Evolutionary conservation across 2,329 filamentous ascomycete genomes (phyloP).

Genomic region (Aureobasidium namibiae): DNA sequence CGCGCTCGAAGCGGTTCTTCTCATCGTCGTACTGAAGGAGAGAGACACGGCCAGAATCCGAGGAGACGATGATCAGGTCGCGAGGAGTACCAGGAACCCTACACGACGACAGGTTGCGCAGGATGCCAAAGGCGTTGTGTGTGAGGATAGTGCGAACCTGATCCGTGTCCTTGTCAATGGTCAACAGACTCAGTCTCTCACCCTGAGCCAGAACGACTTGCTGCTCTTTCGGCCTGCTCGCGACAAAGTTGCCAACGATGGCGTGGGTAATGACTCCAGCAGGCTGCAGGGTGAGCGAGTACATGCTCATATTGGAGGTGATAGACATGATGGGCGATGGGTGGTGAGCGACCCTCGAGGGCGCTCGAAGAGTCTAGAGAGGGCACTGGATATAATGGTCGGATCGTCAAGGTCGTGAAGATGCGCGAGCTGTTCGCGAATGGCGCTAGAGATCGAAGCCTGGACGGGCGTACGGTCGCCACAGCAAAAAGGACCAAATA

Average conservation of each 20-base stretch:
- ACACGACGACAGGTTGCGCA: conserved; percentile 80
- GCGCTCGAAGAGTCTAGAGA: conserved; percentile 6
- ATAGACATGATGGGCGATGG: conserved; percentile 15
- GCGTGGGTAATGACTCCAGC: conserved; percentile 85
- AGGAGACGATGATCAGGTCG: conserved; percentile 93
- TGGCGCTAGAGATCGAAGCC: not conserved
- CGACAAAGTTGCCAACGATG: conserved; percentile 77
- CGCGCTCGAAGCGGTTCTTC: conserved; percentile 76
- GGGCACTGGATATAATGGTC: not conserved
- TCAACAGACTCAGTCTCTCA: conserved; percentile 78
- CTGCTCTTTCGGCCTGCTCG: conserved; percentile 77
- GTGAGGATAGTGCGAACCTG: conserved; percentile 81
- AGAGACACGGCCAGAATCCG: conserved; percentile 89
- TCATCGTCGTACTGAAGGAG: conserved; percentile 85
- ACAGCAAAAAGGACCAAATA: not conserved
- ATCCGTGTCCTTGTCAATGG: conserved; percentile 59
- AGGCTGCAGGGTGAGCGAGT: conserved; percentile 90
- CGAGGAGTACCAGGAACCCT: conserved; percentile 88
- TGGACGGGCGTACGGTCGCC: too few species aligned
- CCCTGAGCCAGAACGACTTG: conserved; percentile 92
- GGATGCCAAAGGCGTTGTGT: conserved; percentile 94
- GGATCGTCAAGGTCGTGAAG: conserved; percentile 4
- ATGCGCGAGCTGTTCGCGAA: conserved; percentile 1
- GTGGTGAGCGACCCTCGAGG: conserved; percentile 11
- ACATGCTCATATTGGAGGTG: conserved; percentile 33